Conservation (phyloP, 192 early-diverging fungal species). For the Entomortierella parvispora region DNA sequence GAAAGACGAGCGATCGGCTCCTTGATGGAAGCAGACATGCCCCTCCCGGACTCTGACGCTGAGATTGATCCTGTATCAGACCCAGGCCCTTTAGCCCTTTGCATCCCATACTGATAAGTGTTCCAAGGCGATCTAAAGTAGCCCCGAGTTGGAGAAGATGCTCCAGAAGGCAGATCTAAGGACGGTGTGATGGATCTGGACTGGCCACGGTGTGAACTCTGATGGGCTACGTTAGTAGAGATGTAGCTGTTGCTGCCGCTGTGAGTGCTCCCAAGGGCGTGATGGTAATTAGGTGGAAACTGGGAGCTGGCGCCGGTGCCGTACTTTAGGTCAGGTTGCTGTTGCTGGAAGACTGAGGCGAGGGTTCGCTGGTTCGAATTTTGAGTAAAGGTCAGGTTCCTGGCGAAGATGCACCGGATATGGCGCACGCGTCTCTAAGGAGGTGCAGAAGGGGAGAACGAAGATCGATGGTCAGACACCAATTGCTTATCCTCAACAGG, state of each 20-base stretch:
- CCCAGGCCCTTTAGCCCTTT: constrained; percentile 30
- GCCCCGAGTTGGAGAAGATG: constrained; percentile 42
- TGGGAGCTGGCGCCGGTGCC: not conserved
- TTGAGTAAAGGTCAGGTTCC: constrained; percentile 46
- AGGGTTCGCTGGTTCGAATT: constrained; percentile 45
- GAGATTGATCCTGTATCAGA: constrained; percentile 42
- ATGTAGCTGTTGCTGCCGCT: constrained; percentile 17
- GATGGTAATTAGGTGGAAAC: not conserved
- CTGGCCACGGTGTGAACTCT: not conserved
- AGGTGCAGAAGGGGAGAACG: not conserved
- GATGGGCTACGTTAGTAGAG: not conserved
- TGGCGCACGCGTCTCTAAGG: constrained; percentile 40
- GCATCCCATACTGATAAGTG: constrained; percentile 28
- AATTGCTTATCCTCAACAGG: not conserved
- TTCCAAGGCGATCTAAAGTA: constrained; percentile 50
- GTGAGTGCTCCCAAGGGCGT: not conserved
- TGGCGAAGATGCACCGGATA: constrained; percentile 40
- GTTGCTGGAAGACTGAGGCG: constrained; percentile 17
- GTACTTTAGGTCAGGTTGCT: constrained; percentile 9
- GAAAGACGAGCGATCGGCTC: constrained; percentile 45
- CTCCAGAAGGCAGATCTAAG: constrained; percentile 27
- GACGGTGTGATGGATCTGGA: constrained; percentile 37
- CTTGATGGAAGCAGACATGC: constrained; percentile 30
- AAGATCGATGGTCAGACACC: not conserved
- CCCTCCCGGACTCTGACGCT: constrained; percentile 45